A percentile compares a stretch with the other conserved stretches of the same genome.
Evolutionary conservation across 2,329 filamentous ascomycete species (phyloP).

Genomic region (Ascochyta koolunga): DNA sequence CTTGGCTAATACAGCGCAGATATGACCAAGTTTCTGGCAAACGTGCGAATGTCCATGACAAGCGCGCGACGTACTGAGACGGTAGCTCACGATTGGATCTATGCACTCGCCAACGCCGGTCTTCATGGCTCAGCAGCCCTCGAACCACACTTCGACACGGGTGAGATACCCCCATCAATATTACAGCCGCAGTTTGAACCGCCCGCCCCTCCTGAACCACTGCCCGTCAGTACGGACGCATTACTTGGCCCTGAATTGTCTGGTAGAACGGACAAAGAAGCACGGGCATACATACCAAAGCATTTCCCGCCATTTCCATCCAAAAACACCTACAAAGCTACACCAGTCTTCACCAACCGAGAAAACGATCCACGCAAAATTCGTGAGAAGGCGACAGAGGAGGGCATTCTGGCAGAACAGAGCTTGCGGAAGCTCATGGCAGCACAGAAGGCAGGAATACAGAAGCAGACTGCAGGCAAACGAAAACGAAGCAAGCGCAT

Average conservation of each 20-base stretch:
- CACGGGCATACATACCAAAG: slow-evolving; percentile 61
- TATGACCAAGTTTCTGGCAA: slow-evolving; percentile 60
- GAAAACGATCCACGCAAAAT: slow-evolving; percentile 66
- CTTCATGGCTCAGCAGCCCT: slow-evolving; percentile 49
- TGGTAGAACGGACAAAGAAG: slow-evolving; percentile 53
- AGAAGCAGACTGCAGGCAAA: slow-evolving; percentile 42
- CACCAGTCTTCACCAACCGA: slow-evolving; percentile 63
- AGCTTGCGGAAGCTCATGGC: slow-evolving; percentile 65
- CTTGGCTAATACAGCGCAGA: slow-evolving; percentile 49
- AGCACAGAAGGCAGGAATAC: slow-evolving; percentile 55
- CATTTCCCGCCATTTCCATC: slow-evolving; percentile 69
- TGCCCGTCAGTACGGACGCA: slow-evolving; percentile 53
- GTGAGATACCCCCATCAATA: slow-evolving; percentile 43
- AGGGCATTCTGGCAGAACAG: slow-evolving; percentile 69
- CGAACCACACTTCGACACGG: slow-evolving; percentile 50
- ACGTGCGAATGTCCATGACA: slow-evolving; percentile 64
- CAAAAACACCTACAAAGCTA: slow-evolving; percentile 67
- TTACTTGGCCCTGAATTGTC: slow-evolving; percentile 61
- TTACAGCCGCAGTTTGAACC: slow-evolving; percentile 50
- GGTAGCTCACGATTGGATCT: slow-evolving; percentile 65
- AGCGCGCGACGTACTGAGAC: slow-evolving; percentile 61
- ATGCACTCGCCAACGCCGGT: slow-evolving; percentile 53
- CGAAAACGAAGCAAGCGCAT: slow-evolving; percentile 49
- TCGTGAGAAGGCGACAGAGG: slow-evolving; percentile 67
- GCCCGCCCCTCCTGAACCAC: slow-evolving; percentile 48